Percentiles rank a stretch among this genome's conserved stretches.
Evolutionary conservation across 805 yeast genomes (phyloP).

Genomic region (Wickerhamiella occidentalis): DNA sequence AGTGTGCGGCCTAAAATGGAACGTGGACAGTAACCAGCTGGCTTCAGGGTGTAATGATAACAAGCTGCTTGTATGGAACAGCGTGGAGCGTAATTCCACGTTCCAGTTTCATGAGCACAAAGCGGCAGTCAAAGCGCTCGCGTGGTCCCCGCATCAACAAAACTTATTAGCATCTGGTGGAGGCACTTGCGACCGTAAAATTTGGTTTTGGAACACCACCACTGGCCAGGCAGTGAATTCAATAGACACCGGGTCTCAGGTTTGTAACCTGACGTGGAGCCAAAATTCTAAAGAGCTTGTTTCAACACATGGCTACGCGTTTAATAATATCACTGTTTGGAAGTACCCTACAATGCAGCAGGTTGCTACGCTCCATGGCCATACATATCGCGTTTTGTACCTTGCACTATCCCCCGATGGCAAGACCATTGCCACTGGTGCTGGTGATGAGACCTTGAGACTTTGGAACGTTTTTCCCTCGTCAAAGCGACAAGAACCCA

Average conservation of each 20-base stretch:
- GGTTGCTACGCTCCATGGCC: slow-evolving; percentile 87
- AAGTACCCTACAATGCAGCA: slow-evolving; percentile 87
- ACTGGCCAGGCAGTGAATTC: slow-evolving; percentile 64
- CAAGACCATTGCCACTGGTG: slow-evolving; percentile 92
- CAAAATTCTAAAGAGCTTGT: slow-evolving; percentile 84
- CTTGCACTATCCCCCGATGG: slow-evolving; percentile 91
- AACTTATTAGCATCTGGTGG: slow-evolving; percentile 94
- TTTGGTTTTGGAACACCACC: slow-evolving; percentile 84
- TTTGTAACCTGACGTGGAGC: slow-evolving; percentile 90
- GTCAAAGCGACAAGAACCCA: slow-evolving; percentile 27
- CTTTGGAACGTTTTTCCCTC: slow-evolving; percentile 94
- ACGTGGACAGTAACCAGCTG: slow-evolving; percentile 73
- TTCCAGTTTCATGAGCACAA: slow-evolving; percentile 68
- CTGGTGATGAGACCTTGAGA: slow-evolving; percentile 93
- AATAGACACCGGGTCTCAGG: slow-evolving; percentile 92
- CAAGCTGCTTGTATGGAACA: slow-evolving; percentile 78
- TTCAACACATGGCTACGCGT: slow-evolving; percentile 87
- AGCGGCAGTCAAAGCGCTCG: slow-evolving; percentile 93
- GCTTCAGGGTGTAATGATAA: slow-evolving; percentile 97
- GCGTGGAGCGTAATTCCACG: slow-evolving; percentile 52
- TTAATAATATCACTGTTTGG: slow-evolving; percentile 88
- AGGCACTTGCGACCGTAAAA: slow-evolving; percentile 84
- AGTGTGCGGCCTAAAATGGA: slow-evolving; percentile 94
- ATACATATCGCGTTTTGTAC: slow-evolving; percentile 82
- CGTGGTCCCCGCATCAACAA: slow-evolving; percentile 96